Conservation (phyloP, 495 filamentous ascomycete genomes). For the Immersiella caudata region DNA sequence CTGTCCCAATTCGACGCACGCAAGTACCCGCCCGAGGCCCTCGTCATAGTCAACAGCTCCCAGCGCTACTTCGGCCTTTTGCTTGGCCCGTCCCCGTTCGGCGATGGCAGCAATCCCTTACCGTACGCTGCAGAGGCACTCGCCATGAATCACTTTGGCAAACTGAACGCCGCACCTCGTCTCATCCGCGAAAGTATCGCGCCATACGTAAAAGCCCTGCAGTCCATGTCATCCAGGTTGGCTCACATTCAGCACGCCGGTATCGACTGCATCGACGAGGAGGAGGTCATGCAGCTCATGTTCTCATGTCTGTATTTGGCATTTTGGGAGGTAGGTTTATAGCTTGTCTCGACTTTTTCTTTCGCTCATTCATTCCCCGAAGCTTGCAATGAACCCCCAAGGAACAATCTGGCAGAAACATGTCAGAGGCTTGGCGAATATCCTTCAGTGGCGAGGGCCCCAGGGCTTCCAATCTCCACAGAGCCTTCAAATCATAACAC, state of each 20-base stretch:
- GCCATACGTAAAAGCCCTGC: neutral
- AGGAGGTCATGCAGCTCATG: constrained; percentile 6
- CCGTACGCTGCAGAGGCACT: constrained; percentile 8
- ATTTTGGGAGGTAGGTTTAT: constrained; percentile 8
- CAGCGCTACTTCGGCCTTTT: neutral
- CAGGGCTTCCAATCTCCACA: neutral
- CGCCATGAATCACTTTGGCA: constrained; percentile 11
- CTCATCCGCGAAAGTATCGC: neutral
- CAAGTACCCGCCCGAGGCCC: neutral
- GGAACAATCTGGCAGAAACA: constrained; percentile 7
- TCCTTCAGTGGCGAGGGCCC: constrained; percentile 9
- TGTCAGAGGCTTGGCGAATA: neutral
- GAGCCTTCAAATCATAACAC: constrained; percentile 4
- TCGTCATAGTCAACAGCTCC: neutral
- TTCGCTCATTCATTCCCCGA: neutral
- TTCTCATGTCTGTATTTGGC: constrained; percentile 12
- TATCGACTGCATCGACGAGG: constrained; percentile 3
- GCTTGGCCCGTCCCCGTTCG: neutral
- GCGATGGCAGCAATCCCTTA: neutral
- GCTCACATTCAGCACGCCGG: constrained; percentile 1
- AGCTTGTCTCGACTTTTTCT: neutral
- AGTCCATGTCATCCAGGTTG: neutral
- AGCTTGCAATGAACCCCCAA: constrained; percentile 12
- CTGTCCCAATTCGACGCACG: constrained; percentile 6
- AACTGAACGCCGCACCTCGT: neutral